phyloP scores from a whole-genome alignment of 1,139 yeast genomes.

The Yamadazyma buinensis region DNA sequence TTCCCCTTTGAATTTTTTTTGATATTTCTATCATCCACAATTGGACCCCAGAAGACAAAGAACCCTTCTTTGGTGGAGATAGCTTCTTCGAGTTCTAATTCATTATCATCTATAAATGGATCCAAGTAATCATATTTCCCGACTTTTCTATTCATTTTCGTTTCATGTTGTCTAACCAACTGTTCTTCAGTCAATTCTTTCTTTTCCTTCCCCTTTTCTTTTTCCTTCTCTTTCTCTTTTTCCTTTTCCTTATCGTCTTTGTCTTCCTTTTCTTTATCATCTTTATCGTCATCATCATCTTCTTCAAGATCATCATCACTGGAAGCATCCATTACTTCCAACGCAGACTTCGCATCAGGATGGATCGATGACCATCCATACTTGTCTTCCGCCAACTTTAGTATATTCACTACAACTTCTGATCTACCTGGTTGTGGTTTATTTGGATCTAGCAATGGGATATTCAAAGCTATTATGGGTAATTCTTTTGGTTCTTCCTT shows the following conservation, averaged over 20 bases:
- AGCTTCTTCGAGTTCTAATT: constrained; percentile 88
- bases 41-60: constrained; percentile 92
- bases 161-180: constrained; percentile 38
- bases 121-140: constrained; percentile 92
- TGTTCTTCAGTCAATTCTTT: constrained; percentile 48
- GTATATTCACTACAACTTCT: constrained; percentile 73
- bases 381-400: constrained; percentile 78
- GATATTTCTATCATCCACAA: constrained; percentile 57
- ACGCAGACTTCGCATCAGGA: constrained; percentile 61
- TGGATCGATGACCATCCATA: constrained; percentile 77
- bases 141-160: constrained; percentile 58
- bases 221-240: constrained; percentile 28
- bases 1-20: constrained; percentile 15
- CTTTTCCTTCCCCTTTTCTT: constrained; percentile 22
- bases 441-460: constrained; percentile 50
- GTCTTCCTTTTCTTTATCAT: constrained; percentile 30
- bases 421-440: constrained; percentile 61
- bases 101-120: constrained; percentile 96
- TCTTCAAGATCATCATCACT: constrained; percentile 59
- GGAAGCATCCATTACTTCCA: constrained; percentile 60
- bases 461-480: constrained; percentile 54
- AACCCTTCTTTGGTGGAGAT: constrained; percentile 93
- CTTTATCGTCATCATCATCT: constrained; percentile 57
- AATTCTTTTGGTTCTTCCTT: constrained; percentile 24
- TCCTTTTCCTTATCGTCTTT: constrained; percentile 38